Evolutionary conservation across 306 rosid genomes (phyloP), one percentile per base, ranked within the genome.

Genomic region (Quercus aquifolioides): DNA sequence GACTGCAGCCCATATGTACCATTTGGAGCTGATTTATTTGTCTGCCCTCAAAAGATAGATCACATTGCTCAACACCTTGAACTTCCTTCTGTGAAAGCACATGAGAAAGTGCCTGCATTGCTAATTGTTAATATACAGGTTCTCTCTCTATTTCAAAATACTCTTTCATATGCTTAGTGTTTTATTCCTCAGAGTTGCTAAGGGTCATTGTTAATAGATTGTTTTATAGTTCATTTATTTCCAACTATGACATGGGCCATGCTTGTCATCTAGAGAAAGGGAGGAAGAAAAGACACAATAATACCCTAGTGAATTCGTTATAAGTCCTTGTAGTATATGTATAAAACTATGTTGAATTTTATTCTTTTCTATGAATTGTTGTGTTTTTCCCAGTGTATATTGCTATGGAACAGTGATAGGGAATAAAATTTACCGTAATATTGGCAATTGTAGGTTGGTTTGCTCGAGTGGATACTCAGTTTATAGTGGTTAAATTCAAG

Each of bases 111-210:
- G 7, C 99, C 99, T 62, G 81, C 99, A 30, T 85, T 94, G 23
- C 91, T 92, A 55, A 86, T 94, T 86, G 95, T 94, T 65, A 94
- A 94, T 70, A 91, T 94, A 71, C 99, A 94, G 97, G 98, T 91
- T 74, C 65, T 6, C 30, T 57, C 75, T 75, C 70, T 30, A 33
- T 43, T 59, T 75, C 43, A 23, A 33, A 41, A 14, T 46, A 20
- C n/a, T 20, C 15, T 13, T 43, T 21, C 13, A 31, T 21, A 59
- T 26, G 12, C 19, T 33, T 79, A 9, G 26, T 58, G 21, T 18
- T 26, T 6, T 46, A 59, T 63, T 25, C n/a, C 69, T 26, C 14
- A n/a, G 73, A 25, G 51, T 59, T 31, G 51, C 54, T 8, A 2
- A 33, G 33, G 71, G 19, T 14, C 23, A 4, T 65, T 6, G 5